Base-by-base conservation (phyloP, 352 stramenopile genomes). In the Globisporangium iwayamae region DNA sequence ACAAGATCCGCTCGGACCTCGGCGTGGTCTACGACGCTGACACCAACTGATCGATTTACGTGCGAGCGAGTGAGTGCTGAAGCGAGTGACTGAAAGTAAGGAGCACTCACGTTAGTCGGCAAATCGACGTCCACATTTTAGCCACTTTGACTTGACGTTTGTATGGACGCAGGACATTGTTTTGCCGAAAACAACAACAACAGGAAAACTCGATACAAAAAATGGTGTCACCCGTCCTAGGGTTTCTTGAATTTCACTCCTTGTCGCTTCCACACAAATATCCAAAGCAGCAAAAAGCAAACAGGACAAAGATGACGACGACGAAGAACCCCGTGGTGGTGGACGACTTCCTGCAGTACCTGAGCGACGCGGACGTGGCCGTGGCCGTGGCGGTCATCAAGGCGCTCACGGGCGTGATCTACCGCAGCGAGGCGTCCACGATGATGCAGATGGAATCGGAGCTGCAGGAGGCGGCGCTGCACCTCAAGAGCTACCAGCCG, bases 381-480 rank as follows among this genome's bases (percentile, higher is more conserved):
- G 86, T 98, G 43, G 92, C 94, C 2, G 93, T 98, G 48, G 92
- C 90, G 10, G 94, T 96, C 54, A 98, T 98, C 75, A 96, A 97
- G 70, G 90, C 89, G 6, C 74, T 98, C 22, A 92, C 96, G 38
- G 86, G 89, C 53, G 93, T 98, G 16, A 97, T 98, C 56, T 70
- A 90, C 64, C 86, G 88, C 66, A 94, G 83, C 60, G 83, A 87
- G 52, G 90, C 91, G n/a, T 93, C 85, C 61, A 98, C 94, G 28
- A 98, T 98, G 94, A 98, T 98, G 93, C 90, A 96, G 62, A 89
- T 98, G 52, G 90, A 98, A 69, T 82, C 89, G 32, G 94, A 98
- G 70, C 70, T 98, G 43, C 89, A 94, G 56, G 83, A 93, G 59
- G 93, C 93, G 22, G 85, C 85, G 55, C 68, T 84, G 63, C 74